Evolutionary conservation across 139 green algal genomes (phyloP), one percentile per base, ranked within the genome.

Genomic region (Chlorella sp.): DNA sequence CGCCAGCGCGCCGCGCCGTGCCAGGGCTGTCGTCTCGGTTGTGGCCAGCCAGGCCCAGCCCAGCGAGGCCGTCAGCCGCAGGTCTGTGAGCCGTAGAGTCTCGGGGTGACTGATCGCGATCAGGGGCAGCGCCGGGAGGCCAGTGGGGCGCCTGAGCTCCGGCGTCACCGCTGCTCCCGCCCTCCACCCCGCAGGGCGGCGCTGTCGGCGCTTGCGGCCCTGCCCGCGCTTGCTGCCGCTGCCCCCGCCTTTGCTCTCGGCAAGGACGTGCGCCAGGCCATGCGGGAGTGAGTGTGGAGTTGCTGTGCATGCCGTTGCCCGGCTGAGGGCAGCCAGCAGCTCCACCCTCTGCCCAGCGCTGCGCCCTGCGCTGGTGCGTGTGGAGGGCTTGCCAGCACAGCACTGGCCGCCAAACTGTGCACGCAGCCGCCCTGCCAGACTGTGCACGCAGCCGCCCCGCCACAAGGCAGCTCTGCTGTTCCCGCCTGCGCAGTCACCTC

Each of bases 181-280:
- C n/a, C 38, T 7, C 34, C 6, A 26, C 24, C 43, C 62, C 64
- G 62, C 79, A 84, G 79, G 64, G 41, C 79, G 14, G 64, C 64
- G 19, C 64, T 76, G 28, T 54, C 64, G 4, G 44, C 43, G n/a
- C 32, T 84, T 3, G 79, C 24, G 43, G 79, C 44, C 34, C 62
- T 84, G 32, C 79, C 79, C 2, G 64, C 64, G 32, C 62, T 84
- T 22, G 32, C 75, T 73, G 79, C 79, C 11, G 79, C 79, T 2
- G 43, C 62, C 4, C 79, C 79, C 22, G 79, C 79, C 28, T 40
- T 84, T 56, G 79, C 79, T 11, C n/a, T 84, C n/a, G 79, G 79
- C 79, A 84, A 84, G 79, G 79, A 84, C n/a, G 43, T 67, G n/a
- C 43, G 43, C 4, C n/a, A 65, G 43, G 79, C 79, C 5, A 62